Percentiles rank a stretch among this genome's conserved stretches.
phyloP scores from a whole-genome alignment of 176 grass and related monocot genomes.

The Carex kokanica region DNA sequence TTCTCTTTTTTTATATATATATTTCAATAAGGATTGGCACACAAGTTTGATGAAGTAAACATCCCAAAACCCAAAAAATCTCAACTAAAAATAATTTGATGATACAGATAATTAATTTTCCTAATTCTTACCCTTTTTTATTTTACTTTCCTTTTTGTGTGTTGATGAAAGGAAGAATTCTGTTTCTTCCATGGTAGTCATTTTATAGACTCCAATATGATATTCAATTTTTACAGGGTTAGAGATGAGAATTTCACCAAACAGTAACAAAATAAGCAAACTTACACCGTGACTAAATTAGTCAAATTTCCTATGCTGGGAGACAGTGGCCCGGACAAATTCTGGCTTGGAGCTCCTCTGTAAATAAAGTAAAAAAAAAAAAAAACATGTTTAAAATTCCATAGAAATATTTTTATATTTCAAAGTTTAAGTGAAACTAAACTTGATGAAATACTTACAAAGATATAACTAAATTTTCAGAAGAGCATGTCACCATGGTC shows the following conservation, averaged over 20 bases:
- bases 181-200: not conserved
- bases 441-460: conserved; percentile 40
- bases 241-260: conserved; percentile 2
- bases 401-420: not conserved
- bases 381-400: not conserved
- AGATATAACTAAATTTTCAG: conserved; percentile 44
- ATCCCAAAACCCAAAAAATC: not conserved
- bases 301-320: conserved; percentile 69
- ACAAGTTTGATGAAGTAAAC: not conserved
- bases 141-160: not conserved
- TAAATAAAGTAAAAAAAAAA: conserved; percentile 20
- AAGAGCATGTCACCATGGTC: conserved; percentile 66
- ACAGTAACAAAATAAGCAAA: conserved; percentile 28
- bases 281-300: conserved; percentile 72
- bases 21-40: not conserved
- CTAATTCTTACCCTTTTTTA: no score
- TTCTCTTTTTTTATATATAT: no score
- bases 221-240: not conserved
- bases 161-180: not conserved
- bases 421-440: not conserved
- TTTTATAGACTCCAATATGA: not conserved
- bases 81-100: not conserved
- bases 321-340: conserved; percentile 70
- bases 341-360: conserved; percentile 64
- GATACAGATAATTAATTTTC: not conserved